Percentiles rank a stretch among this genome's conserved stretches.
phyloP scores from a whole-genome alignment of 768 basidiomycete genomes.

The Russula vinacea region DNA sequence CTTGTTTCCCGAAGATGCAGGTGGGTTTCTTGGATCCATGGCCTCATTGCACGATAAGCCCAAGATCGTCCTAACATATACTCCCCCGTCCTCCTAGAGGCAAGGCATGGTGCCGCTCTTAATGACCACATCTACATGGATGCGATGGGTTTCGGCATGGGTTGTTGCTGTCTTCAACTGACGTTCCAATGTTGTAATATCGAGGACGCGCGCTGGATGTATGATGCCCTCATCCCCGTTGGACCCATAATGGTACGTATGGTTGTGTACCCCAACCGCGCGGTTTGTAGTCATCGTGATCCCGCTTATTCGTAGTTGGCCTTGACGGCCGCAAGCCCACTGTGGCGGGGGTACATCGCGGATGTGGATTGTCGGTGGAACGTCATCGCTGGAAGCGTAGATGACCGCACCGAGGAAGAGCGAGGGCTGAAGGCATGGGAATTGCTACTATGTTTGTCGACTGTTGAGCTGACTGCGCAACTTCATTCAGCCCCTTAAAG shows the following conservation, averaged over 20 bases:
- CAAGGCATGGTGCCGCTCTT: constrained; percentile 83
- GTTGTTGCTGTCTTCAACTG: constrained; percentile 94
- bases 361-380: constrained; percentile 99
- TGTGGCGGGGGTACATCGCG: constrained; percentile 91
- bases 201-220: constrained; percentile 85
- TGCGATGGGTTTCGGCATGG: constrained; percentile 99
- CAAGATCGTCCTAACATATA: constrained; percentile 12
- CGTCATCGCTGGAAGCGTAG: constrained; percentile 97
- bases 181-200: constrained; percentile 98
- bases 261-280: not conserved
- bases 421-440: constrained; percentile 71
- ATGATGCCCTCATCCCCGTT: constrained; percentile 93
- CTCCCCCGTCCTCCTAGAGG: constrained; percentile 50
- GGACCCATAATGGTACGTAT: constrained; percentile 85
- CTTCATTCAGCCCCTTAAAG: constrained; percentile 61
- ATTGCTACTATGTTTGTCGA: constrained; percentile 9
- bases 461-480: constrained; percentile 9
- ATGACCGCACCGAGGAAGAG: constrained; percentile 95
- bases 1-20: constrained; percentile 81
- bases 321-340: constrained; percentile 88
- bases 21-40: constrained; percentile 42
- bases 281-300: not conserved
- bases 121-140: constrained; percentile 95
- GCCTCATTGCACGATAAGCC: not conserved
- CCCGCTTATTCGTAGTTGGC: constrained; percentile 60